Evolutionary conservation across 257 asterid genomes (phyloP).

Genomic region (Apocynum venetum): DNA sequence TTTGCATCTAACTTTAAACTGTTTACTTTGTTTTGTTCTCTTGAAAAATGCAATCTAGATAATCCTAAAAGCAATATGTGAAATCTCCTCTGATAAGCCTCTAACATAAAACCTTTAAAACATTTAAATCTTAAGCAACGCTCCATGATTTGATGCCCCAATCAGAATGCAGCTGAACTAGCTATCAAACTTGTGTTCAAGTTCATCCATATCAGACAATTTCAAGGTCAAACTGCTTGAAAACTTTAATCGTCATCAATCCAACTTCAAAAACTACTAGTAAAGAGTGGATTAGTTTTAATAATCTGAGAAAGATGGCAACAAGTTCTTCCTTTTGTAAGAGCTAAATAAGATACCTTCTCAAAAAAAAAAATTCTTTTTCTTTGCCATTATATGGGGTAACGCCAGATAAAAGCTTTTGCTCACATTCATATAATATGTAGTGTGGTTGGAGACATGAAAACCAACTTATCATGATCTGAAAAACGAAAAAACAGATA

Average conservation of each 20-base stretch:
- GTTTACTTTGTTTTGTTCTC: not conserved
- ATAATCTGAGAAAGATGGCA: not conserved
- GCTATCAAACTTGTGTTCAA: not conserved
- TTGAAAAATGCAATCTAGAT: not conserved
- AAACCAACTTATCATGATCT: not conserved
- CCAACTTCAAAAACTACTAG: not conserved
- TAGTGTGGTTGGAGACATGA: not conserved
- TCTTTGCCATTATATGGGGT: not conserved
- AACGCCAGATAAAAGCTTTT: not conserved
- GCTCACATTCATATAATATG: not conserved
- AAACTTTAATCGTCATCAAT: not conserved
- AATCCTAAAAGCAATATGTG: not conserved
- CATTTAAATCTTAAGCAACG: not conserved
- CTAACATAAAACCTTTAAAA: not conserved
- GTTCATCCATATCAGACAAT: not conserved
- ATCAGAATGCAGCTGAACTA: not conserved
- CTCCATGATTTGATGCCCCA: not conserved
- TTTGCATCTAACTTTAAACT: not conserved
- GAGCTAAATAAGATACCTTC: slow-evolving; percentile 7
- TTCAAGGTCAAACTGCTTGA: not conserved
- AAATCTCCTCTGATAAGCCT: not conserved
- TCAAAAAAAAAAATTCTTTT: not conserved
- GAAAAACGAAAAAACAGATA: too few species aligned
- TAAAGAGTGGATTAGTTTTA: not conserved
- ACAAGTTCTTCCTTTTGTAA: not conserved